Base-by-base conservation (phyloP, 2,329 filamentous ascomycete genomes). In the Hyphodiscus sp. region DNA sequence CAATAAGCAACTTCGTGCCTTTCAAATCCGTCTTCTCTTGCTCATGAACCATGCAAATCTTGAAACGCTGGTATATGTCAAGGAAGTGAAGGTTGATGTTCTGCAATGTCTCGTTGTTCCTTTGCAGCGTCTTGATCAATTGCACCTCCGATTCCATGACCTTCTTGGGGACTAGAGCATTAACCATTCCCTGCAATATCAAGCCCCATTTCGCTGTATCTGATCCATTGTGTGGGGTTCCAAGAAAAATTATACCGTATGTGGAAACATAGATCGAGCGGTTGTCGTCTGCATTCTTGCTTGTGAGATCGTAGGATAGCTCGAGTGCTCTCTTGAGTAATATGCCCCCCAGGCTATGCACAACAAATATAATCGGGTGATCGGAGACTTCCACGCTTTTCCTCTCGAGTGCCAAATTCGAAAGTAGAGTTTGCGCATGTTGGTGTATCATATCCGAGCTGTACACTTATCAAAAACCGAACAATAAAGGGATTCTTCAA, bases 11-110 rank as follows among this genome's bases (percentile, higher is more conserved):
- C 63, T 73, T 82, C 0, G 81, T 81, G 1, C 81, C 82, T 60
- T 80, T 85, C 38, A 90, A 63, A 58, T 89, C 81, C 0, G 85
- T 88, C 57, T 84, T 85, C 60, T 85, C 81, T 45, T 83, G 85
- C 65, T 91, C 87, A 52, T 90, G 86, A 41, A 83, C 87, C 78
- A 90, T 89, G 63, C 87, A 86, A 49, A 91, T 82, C 59, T 82
- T 79, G 64, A 88, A 90, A 1, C 82, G 77, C 53, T 82, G 78
- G 58, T 87, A 83, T 26, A 90, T 82, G 49, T 89, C 83, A 18
- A 85, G 74, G 60, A 91, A 91, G 53, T 85, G 78, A 49, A 75
- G 80, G 67, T 88, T 90, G 68, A 91, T 89, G 56, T 85, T 84
- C 62, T 86, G 81, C 5, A 91, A 70, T 0, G 81, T 87, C 69